These are phyloP conservation scores for Zelopaecilomyces penicillatus DNA, from an alignment of 2,329 filamentous ascomycete species.

Conservation along the genomic window DNA sequence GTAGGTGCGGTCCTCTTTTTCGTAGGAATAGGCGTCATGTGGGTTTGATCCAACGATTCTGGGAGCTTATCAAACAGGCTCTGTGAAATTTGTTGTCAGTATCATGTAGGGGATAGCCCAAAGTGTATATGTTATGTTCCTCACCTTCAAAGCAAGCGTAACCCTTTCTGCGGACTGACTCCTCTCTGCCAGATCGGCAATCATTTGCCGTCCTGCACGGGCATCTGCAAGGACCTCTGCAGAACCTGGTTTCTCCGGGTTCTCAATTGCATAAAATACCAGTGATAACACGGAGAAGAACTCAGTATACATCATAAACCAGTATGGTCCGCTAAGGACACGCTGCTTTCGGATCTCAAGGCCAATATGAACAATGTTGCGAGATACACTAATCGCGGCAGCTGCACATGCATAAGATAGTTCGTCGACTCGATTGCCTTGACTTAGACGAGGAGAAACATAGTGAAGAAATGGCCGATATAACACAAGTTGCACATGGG, in stretches of 20 bases:
- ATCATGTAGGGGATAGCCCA: no score
- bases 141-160: slow-evolving; percentile 65
- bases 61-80: slow-evolving; percentile 78
- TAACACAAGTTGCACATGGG: slow-evolving; percentile 73
- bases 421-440: slow-evolving; percentile 57
- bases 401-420: slow-evolving; percentile 67
- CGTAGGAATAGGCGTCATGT: slow-evolving; percentile 29
- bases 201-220: slow-evolving; percentile 71
- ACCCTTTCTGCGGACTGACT: slow-evolving; percentile 87
- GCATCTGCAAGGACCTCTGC: slow-evolving; percentile 81
- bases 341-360: slow-evolving; percentile 68
- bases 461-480: slow-evolving; percentile 82
- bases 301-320: slow-evolving; percentile 79
- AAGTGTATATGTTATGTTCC: slow-evolving; percentile 17
- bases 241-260: slow-evolving; percentile 64
- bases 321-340: slow-evolving; percentile 72
- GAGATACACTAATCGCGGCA: slow-evolving; percentile 52
- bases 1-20: slow-evolving; percentile 50
- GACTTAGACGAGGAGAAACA: slow-evolving; percentile 55
- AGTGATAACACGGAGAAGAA: slow-evolving; percentile 75
- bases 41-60: slow-evolving; percentile 53
- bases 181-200: slow-evolving; percentile 68
- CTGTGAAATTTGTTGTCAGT: slow-evolving; percentile 31
- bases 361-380: slow-evolving; percentile 72
- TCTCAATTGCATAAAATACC: slow-evolving; percentile 73